Evolutionary conservation across 1,284 basidiomycete genomes (phyloP).

Genomic region (Pterulicium gracile): DNA sequence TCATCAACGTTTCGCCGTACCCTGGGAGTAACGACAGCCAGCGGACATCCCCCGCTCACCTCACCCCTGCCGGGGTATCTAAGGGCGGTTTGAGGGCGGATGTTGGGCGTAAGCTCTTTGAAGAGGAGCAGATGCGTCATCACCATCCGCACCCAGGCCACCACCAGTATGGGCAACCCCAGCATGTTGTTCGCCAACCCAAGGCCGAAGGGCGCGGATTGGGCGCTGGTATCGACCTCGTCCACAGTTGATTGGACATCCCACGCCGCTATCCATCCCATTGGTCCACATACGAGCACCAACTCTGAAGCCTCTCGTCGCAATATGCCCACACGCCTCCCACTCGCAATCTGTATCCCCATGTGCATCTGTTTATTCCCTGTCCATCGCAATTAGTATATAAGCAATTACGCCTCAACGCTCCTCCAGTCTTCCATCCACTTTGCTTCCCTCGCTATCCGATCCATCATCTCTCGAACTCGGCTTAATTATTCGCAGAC

Average conservation of each 20-base stretch:
- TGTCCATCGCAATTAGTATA: too few species aligned
- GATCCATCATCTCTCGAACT: too few species aligned
- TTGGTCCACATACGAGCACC: too few species aligned
- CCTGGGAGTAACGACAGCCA: slow-evolving; percentile 13
- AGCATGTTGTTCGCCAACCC: too few species aligned
- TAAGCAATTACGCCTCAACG: too few species aligned
- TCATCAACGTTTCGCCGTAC: slow-evolving; percentile 56
- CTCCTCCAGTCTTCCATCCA: too few species aligned
- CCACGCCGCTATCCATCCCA: neutral
- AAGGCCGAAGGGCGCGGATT: slow-evolving; percentile 25
- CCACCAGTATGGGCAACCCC: slow-evolving; percentile 11
- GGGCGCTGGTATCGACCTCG: slow-evolving; percentile 38
- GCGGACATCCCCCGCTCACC: slow-evolving; percentile 13
- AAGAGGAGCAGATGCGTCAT: slow-evolving; percentile 43
- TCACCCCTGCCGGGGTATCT: slow-evolving; percentile 21
- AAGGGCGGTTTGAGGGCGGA: slow-evolving; percentile 44
- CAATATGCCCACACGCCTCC: too few species aligned
- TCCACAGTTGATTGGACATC: slow-evolving; percentile 23
- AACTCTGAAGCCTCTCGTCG: too few species aligned
- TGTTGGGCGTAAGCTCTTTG: slow-evolving; percentile 58
- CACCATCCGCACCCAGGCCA: slow-evolving; percentile 2
- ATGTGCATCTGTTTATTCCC: too few species aligned
- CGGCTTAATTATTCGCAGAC: too few species aligned
- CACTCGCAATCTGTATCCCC: too few species aligned
- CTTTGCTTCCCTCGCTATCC: too few species aligned